A percentile compares a stretch with the other conserved stretches of the same genome.
Conservation (phyloP, 2,329 filamentous ascomycete species). For the Elsinoe fawcettii region DNA sequence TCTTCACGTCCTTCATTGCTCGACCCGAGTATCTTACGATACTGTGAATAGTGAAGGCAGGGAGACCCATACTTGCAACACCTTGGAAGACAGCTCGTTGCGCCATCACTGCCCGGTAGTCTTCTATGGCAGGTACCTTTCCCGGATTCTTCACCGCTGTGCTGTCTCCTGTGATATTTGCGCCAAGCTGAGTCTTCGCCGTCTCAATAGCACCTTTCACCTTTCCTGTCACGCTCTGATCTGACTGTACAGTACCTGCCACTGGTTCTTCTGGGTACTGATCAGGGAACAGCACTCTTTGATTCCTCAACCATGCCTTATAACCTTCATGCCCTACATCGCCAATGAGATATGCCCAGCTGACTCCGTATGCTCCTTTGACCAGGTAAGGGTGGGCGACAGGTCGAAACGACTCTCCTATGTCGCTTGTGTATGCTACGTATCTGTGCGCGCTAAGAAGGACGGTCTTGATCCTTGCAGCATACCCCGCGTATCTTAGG, state of each 20-base stretch:
- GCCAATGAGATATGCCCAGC: constrained; percentile 85
- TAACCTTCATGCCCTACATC: constrained; percentile 92
- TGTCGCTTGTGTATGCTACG: constrained; percentile 89
- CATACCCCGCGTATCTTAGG: constrained; percentile 88
- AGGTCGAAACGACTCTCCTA: constrained; percentile 92
- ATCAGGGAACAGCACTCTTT: constrained; percentile 62
- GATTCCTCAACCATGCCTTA: constrained; percentile 86
- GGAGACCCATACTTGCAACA: constrained; percentile 85
- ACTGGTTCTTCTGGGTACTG: constrained; percentile 34
- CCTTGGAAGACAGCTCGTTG: constrained; percentile 87
- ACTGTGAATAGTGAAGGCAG: constrained; percentile 87
- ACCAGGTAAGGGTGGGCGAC: constrained; percentile 81
- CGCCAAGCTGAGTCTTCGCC: constrained; percentile 22
- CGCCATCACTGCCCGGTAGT: constrained; percentile 84
- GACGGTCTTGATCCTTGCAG: constrained; percentile 57
- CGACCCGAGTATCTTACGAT: constrained; percentile 82
- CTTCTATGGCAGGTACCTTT: constrained; percentile 66
- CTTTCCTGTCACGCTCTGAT: constrained; percentile 4
- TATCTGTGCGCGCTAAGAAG: constrained; percentile 88
- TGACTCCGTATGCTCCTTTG: constrained; percentile 76
- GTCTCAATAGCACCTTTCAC: constrained; percentile 30
- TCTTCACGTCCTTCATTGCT: constrained; percentile 79
- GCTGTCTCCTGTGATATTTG: constrained; percentile 20
- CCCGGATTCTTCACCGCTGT: constrained; percentile 28
- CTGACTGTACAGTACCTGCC: constrained; percentile 16